Evolutionary conservation across 805 yeast species (phyloP).

Genomic region (Candida lessepsii): DNA sequence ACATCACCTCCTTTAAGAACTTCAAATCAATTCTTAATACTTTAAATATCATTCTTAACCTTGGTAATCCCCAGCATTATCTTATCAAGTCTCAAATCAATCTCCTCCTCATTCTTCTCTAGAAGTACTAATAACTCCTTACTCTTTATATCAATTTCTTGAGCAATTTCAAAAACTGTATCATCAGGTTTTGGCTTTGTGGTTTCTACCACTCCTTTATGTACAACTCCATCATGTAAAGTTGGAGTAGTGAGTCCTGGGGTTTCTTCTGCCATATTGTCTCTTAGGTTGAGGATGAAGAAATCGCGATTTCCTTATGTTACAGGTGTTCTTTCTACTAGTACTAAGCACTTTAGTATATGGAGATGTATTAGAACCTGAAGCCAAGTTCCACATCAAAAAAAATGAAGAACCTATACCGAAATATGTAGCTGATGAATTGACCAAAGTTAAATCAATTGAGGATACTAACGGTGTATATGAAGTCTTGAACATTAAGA

Average conservation of each 20-base stretch:
- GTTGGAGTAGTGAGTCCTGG: slow-evolving; percentile 35
- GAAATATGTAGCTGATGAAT: neutral
- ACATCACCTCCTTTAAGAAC: neutral
- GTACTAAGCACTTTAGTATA: neutral
- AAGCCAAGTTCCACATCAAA: slow-evolving; percentile 12
- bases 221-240: slow-evolving; percentile 26
- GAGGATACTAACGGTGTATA: slow-evolving; percentile 4
- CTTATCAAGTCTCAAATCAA: slow-evolving; percentile 25
- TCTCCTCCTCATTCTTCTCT: slow-evolving; percentile 28
- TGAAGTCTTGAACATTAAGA: slow-evolving; percentile 11
- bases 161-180: slow-evolving; percentile 34
- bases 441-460: neutral
- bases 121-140: slow-evolving; percentile 21
- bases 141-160: slow-evolving; percentile 29
- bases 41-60: neutral
- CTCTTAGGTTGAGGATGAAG: no score
- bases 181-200: slow-evolving; percentile 10
- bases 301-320: neutral
- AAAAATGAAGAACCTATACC: slow-evolving; percentile 6
- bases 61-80: slow-evolving; percentile 16
- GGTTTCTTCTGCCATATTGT: slow-evolving; percentile 11
- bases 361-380: slow-evolving; percentile 3
- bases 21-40: neutral
- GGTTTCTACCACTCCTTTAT: slow-evolving; percentile 3
- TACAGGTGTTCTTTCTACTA: neutral